Evolutionary conservation across 1,284 basidiomycete genomes (phyloP).

Genomic region (Marasmius sp.): DNA sequence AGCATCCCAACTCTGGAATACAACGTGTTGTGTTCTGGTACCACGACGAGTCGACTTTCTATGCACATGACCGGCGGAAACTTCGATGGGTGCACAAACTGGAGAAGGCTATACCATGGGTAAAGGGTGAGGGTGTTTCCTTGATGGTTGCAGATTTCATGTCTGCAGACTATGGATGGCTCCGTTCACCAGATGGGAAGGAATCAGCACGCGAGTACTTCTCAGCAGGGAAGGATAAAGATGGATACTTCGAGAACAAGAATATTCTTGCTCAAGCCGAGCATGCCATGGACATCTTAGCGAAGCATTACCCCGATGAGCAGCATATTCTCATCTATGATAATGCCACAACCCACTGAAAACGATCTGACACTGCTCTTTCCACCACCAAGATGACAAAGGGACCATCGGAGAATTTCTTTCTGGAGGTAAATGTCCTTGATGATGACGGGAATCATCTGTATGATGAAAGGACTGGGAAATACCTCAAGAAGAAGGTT

Average conservation of each 20-base stretch:
- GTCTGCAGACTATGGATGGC: slow-evolving; percentile 36
- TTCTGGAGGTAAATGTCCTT: slow-evolving; percentile 10
- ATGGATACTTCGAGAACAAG: slow-evolving; percentile 35
- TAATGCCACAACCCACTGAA: slow-evolving; percentile 36
- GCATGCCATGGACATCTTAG: slow-evolving; percentile 30
- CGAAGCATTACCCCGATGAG: slow-evolving; percentile 22
- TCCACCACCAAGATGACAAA: slow-evolving; percentile 23
- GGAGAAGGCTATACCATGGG: slow-evolving; percentile 26
- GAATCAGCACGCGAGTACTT: background rate
- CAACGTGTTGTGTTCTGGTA: slow-evolving; percentile 15
- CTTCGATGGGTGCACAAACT: slow-evolving; percentile 31
- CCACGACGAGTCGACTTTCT: slow-evolving; percentile 37
- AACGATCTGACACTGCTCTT: slow-evolving; percentile 28
- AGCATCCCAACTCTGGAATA: background rate
- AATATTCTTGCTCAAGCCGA: slow-evolving; percentile 29
- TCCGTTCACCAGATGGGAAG: slow-evolving; percentile 23
- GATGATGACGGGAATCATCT: slow-evolving; percentile 18
- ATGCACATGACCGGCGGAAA: slow-evolving; percentile 32
- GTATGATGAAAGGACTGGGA: slow-evolving; percentile 24
- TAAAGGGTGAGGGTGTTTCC: slow-evolving; percentile 39
- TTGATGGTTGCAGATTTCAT: slow-evolving; percentile 46
- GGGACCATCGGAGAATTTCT: slow-evolving; percentile 7
- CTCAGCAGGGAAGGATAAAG: slow-evolving; percentile 26
- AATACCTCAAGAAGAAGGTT: slow-evolving; percentile 25
- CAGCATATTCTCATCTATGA: slow-evolving; percentile 34